Evolutionary conservation across 345 rosid species (phyloP).

Genomic region (Gossypium arboreum): DNA sequence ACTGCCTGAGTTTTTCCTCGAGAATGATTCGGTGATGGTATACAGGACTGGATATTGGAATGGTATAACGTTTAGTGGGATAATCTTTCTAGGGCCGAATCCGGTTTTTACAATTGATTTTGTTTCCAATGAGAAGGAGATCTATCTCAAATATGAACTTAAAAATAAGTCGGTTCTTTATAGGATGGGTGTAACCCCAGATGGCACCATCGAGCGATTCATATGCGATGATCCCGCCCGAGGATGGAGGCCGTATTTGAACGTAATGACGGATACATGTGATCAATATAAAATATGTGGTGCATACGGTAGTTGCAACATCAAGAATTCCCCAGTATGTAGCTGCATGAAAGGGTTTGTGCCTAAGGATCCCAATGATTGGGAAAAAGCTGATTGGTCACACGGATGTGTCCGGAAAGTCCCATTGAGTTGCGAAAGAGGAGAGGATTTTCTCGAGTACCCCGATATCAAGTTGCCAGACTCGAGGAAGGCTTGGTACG

Average conservation of each 20-base stretch:
- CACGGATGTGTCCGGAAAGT: conserved; percentile 15
- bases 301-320: conserved; percentile 19
- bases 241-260: conserved; percentile 5
- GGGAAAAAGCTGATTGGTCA: conserved; percentile 12
- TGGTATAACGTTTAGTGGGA: conserved; percentile 17
- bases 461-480: background rate
- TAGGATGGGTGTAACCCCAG: background rate
- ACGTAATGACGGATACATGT: conserved; percentile 4
- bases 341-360: conserved; percentile 11
- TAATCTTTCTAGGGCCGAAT: conserved; percentile 1
- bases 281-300: conserved; percentile 20
- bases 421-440: background rate
- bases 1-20: conserved; percentile 14
- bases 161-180: conserved; percentile 13
- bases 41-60: background rate
- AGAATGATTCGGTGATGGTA: background rate
- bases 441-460: conserved; percentile 7
- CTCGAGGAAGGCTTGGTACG: background rate
- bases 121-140: conserved; percentile 16
- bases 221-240: conserved; percentile 8
- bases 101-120: background rate
- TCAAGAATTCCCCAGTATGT: conserved; percentile 5
- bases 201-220: background rate
- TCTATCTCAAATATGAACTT: conserved; percentile 3
- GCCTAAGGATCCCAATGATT: background rate